Percentiles rank a stretch among this genome's conserved stretches.
Conservation (phyloP, 2,329 filamentous ascomycete species). For the Botrytis fragariae region DNA sequence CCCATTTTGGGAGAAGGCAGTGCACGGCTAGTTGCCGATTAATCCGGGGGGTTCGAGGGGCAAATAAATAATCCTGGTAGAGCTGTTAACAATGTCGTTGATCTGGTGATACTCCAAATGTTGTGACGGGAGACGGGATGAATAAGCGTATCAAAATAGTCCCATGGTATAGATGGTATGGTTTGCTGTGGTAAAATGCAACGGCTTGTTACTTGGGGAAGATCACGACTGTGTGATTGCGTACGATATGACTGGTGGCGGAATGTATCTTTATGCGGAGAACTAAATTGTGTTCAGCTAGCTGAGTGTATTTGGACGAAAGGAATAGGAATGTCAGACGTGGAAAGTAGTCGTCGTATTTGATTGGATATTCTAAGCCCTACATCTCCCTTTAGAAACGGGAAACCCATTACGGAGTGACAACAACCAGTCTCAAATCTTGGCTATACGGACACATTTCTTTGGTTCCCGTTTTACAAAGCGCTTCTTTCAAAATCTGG, state of each 20-base stretch:
- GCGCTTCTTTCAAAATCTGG: not conserved
- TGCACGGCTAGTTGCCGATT: not conserved
- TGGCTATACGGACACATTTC: not conserved
- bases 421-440: not conserved
- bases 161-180: not conserved
- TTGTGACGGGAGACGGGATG: not conserved
- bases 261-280: not conserved
- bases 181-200: not conserved
- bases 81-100: not conserved
- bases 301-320: not conserved
- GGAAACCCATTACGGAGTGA: not conserved
- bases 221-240: not conserved
- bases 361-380: conserved; percentile 8
- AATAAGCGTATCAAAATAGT: not conserved
- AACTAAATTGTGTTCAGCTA: not conserved
- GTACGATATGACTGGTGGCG: not conserved
- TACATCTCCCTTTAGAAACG: not conserved
- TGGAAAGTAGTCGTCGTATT: not conserved
- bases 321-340: conserved; percentile 3
- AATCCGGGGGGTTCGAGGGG: not conserved
- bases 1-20: not conserved
- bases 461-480: not conserved
- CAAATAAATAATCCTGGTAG: not conserved
- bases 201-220: not conserved
- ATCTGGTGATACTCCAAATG: not conserved